Conservation (phyloP, 2,329 filamentous ascomycete species). For the Clonostachys byssicola region DNA sequence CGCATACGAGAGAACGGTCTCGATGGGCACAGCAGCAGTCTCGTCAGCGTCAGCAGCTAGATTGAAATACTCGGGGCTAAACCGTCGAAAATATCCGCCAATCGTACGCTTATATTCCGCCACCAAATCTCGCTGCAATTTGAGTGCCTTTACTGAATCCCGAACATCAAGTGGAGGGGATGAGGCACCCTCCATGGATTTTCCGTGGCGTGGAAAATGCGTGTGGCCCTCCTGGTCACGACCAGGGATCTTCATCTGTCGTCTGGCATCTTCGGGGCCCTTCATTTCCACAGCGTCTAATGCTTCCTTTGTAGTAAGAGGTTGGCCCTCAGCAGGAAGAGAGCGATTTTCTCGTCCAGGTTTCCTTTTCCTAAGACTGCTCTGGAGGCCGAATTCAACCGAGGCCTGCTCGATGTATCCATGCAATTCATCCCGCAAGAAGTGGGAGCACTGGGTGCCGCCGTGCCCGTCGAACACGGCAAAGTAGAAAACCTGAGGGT, state of each 20-base stretch:
- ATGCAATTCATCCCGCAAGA: conserved; percentile 79
- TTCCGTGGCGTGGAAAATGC: conserved; percentile 24
- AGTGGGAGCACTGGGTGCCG: conserved; percentile 82
- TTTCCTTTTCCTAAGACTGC: conserved; percentile 58
- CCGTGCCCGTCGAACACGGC: conserved; percentile 95
- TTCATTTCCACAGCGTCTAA: conserved; percentile 40
- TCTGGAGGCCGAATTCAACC: conserved; percentile 70
- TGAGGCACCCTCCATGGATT: conserved; percentile 27
- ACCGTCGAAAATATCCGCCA: conserved; percentile 91
- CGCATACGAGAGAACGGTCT: conserved; percentile 82
- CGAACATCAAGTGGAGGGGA: conserved; percentile 46
- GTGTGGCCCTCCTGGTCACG: conserved; percentile 11
- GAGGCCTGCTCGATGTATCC: conserved; percentile 84
- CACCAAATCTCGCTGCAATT: conserved; percentile 69
- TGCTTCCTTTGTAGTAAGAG: conserved; percentile 14
- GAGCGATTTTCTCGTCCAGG: conserved; percentile 17
- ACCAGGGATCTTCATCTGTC: conserved; percentile 26
- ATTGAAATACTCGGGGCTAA: conserved; percentile 74
- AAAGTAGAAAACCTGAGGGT: conserved; percentile 97
- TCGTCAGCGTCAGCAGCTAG: conserved; percentile 22
- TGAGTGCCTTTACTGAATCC: conserved; percentile 57
- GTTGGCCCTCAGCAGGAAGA: conserved; percentile 13
- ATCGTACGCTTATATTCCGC: conserved; percentile 77
- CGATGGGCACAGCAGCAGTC: conserved; percentile 53
- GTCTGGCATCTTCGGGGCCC: conserved; percentile 37